Evolutionary conservation across 2,329 filamentous ascomycete species (phyloP).

Genomic region (Phoma sp.): DNA sequence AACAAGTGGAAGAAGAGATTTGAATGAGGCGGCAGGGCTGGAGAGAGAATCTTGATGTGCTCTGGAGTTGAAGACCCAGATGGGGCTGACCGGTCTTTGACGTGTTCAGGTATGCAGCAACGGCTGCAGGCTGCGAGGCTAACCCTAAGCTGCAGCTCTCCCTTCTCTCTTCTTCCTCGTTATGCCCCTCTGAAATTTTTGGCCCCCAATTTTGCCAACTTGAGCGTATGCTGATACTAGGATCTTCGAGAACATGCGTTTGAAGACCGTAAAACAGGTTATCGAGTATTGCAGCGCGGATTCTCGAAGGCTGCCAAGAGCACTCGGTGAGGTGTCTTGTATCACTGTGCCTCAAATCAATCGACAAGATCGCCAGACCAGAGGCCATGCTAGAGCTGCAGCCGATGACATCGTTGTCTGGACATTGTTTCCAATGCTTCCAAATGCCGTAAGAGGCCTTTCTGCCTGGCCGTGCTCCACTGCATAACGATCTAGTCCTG

Average conservation of each 20-base stretch:
- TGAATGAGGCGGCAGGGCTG: slow-evolving; percentile 36
- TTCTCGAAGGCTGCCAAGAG: background rate
- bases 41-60: slow-evolving; percentile 35
- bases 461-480: slow-evolving; percentile 30
- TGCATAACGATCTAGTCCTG: slow-evolving; percentile 24
- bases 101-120: slow-evolving; percentile 42
- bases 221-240: background rate
- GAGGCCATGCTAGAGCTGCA: slow-evolving; percentile 5
- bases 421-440: slow-evolving; percentile 17
- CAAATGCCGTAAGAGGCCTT: slow-evolving; percentile 21
- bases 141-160: slow-evolving; percentile 40
- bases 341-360: background rate
- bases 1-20: slow-evolving; percentile 18
- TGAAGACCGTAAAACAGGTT: no score
- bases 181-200: slow-evolving; percentile 22
- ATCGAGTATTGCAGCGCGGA: no score
- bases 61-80: slow-evolving; percentile 32
- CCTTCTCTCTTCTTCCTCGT: slow-evolving; percentile 32
- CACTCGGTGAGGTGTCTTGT: slow-evolving; percentile 8
- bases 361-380: background rate
- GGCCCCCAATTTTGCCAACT: slow-evolving; percentile 35
- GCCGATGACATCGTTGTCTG: slow-evolving; percentile 24
- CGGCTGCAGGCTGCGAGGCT: slow-evolving; percentile 32
- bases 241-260: no score
- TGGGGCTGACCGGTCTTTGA: slow-evolving; percentile 37